These are phyloP conservation scores for Trypanosoma congolense DNA, from an alignment of 208 protist species.

Conservation along the genomic window DNA sequence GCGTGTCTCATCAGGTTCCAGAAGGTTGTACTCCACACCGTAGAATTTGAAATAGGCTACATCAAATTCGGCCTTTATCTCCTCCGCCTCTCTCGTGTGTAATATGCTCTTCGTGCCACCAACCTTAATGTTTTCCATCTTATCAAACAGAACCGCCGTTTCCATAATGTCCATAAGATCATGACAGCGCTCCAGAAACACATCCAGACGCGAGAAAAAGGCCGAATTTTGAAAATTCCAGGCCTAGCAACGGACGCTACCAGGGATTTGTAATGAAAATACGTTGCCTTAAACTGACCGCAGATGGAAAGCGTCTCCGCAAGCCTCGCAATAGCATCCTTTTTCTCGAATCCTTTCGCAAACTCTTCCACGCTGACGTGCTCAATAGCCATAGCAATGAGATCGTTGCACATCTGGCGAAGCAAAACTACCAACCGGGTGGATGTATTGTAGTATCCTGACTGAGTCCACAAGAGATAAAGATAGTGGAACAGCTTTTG, in stretches of 20 bases:
- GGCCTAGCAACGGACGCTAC: conserved; percentile 64
- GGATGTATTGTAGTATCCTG: conserved; percentile 91
- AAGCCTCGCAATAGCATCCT: conserved; percentile 90
- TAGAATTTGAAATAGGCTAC: conserved; percentile 70
- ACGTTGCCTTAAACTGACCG: conserved; percentile 90
- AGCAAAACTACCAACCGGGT: conserved; percentile 92
- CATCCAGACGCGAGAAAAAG: conserved; percentile 92
- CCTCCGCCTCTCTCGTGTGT: conserved; percentile 82
- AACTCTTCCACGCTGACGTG: conserved; percentile 89
- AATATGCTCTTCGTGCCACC: conserved; percentile 92
- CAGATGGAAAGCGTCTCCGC: conserved; percentile 83
- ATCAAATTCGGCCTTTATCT: conserved; percentile 89
- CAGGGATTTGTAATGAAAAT: conserved; percentile 93
- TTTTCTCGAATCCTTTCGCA: conserved; percentile 90
- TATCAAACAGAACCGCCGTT: conserved; percentile 92
- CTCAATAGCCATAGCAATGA: conserved; percentile 89
- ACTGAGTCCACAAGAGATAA: conserved; percentile 93
- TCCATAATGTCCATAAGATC: conserved; percentile 94
- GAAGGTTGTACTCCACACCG: conserved; percentile 91
- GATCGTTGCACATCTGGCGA: conserved; percentile 92
- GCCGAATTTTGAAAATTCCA: conserved; percentile 94
- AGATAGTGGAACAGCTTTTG: conserved; percentile 91
- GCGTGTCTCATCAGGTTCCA: conserved; percentile 90
- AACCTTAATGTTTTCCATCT: conserved; percentile 95
- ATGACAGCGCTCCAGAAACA: conserved; percentile 95